phyloP scores from a whole-genome alignment of 257 asterid species.

The Ajuga chamaepitys region DNA sequence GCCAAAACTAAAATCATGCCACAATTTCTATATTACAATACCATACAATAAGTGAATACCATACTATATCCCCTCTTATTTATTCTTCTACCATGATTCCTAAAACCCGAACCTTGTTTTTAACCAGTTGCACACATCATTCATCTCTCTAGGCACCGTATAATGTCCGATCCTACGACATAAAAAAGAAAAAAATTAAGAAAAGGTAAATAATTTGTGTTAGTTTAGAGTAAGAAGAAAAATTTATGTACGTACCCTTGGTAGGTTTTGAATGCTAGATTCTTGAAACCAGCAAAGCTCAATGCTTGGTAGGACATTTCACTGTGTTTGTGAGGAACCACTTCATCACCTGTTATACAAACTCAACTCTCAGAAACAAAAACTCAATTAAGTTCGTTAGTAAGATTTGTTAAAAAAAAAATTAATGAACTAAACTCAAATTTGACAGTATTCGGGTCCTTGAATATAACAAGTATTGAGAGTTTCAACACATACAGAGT shows the following conservation, averaged over 20 bases:
- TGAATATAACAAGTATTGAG: too few relatives aligned
- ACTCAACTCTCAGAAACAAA: background rate
- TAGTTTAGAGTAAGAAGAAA: background rate
- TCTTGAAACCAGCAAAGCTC: slow-evolving; percentile 73
- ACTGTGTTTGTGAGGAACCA: slow-evolving; percentile 66
- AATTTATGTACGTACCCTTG: slow-evolving; percentile 45
- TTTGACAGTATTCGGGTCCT: too few relatives aligned
- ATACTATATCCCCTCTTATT: too few relatives aligned
- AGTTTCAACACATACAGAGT: slow-evolving; percentile 52
- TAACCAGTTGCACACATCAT: slow-evolving; percentile 80
- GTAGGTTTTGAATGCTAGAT: slow-evolving; percentile 55
- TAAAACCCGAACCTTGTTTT: slow-evolving; percentile 44
- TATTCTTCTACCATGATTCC: too few relatives aligned
- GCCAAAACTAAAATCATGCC: too few relatives aligned
- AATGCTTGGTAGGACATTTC: slow-evolving; percentile 65
- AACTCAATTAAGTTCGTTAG: too few relatives aligned
- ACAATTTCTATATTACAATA: too few relatives aligned
- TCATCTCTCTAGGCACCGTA: slow-evolving; percentile 87
- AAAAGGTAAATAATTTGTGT: background rate
- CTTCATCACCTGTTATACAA: slow-evolving; percentile 64
- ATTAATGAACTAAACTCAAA: too few relatives aligned
- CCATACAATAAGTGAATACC: too few relatives aligned
- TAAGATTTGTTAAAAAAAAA: too few relatives aligned
- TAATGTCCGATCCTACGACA: slow-evolving; percentile 96
- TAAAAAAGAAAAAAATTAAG: slow-evolving; percentile 6